Evolutionary conservation across 208 protist species (phyloP), one percentile per base, ranked within the genome.

Genomic region (Strigomonas galati): DNA sequence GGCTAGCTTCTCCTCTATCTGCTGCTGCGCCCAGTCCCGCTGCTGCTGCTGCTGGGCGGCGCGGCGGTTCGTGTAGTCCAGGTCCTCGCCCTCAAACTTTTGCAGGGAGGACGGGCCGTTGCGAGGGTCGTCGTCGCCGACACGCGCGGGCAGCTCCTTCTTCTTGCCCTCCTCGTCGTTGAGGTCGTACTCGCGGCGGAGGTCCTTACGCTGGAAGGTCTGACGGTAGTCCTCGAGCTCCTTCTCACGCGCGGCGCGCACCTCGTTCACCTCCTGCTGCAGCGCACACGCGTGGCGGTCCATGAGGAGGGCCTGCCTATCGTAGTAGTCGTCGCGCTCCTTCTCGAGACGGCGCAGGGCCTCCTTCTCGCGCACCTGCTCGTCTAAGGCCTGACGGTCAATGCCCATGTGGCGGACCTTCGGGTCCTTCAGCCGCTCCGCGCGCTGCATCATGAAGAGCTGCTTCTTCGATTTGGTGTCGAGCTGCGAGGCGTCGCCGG

Each of bases 361-460:
- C 51, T 96, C 84, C 75, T 94, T 97, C 64, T 98, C 92, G 26
- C 84, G 78, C 51, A 98, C 86, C 81, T 98, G 94, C 58, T 84
- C 85, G 60, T 97, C 88, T 31, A 98, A 70, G 15, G 87, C 92
- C 64, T 91, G 74, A 48, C 85, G 85, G 64, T 98, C 94, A 51
- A 97, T 91, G 49, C 94, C 94, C 82, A 98, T 97, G 28, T 91
- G 83, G 40, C 92, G 87, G 57, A 88, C 54, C 66, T 97, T 97
- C 0, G 92, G 89, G 74, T 98, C 92, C 62, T 88, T 86, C 19
- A 98, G 80, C 23, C 94, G 86, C 67, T 94, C 82, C 32, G 88
- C 85, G 27, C 94, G 82, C 69, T 97, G 89, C 76, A 84, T 78
- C 78, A 95, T 88, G 57, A 96, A 92, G 21, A 86, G 67, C 56